Evolutionary conservation across 768 basidiomycete genomes (phyloP).

Genomic region (Austroboletus eburneus): DNA sequence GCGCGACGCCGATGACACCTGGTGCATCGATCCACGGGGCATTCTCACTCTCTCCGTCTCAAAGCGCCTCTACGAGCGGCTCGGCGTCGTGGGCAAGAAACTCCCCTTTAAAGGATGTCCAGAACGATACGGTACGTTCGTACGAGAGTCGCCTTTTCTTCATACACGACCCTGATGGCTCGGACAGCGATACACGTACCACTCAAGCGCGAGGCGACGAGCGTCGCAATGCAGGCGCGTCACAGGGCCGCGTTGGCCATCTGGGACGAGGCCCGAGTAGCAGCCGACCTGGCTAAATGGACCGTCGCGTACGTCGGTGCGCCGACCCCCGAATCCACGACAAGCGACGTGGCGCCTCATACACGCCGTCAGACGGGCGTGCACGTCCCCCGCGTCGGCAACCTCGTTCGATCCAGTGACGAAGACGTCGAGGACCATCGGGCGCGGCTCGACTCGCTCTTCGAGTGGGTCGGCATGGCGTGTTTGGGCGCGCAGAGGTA

Average conservation of each 20-base stretch:
- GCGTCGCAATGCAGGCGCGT: conserved; percentile 34
- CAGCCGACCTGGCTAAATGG: conserved; percentile 38
- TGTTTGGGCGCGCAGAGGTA: conserved; percentile 64
- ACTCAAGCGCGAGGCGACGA: conserved; percentile 38
- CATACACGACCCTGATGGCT: too few species aligned
- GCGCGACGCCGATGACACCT: conserved; percentile 46
- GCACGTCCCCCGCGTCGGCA: conserved; percentile 36
- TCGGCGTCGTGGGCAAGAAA: conserved; percentile 56
- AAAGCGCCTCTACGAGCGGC: conserved; percentile 54
- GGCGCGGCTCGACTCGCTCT: conserved; percentile 40
- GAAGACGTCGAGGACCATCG: conserved; percentile 51
- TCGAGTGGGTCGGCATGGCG: conserved; percentile 76
- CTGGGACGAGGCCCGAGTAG: conserved; percentile 48
- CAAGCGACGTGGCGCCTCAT: conserved; percentile 16
- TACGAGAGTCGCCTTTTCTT: too few species aligned
- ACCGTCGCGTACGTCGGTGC: conserved; percentile 37
- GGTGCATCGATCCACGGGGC: conserved; percentile 67
- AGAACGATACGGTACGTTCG: conserved; percentile 52
- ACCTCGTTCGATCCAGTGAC: conserved; percentile 23
- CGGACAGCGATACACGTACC: conserved; percentile 48
- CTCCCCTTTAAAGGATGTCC: conserved; percentile 49
- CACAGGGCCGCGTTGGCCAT: conserved; percentile 37
- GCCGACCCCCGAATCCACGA: too few species aligned
- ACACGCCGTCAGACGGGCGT: conserved; percentile 32
- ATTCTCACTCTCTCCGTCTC: conserved; percentile 52